Evolutionary conservation across 805 yeast species (phyloP).

Genomic region (Isabelozyma heimii): DNA sequence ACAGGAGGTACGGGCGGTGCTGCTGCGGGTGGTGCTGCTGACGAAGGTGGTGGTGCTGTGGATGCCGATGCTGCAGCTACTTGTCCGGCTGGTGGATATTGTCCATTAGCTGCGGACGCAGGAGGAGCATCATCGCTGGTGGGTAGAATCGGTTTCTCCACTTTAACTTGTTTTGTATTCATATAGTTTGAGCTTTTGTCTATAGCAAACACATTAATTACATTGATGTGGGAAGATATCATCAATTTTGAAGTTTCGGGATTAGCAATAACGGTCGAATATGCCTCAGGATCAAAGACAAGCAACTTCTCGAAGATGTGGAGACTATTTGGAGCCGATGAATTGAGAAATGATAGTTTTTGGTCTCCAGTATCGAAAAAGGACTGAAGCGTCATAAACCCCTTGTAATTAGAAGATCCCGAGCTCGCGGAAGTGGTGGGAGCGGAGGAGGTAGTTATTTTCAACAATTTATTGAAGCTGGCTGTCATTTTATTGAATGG

Average conservation of each 20-base stretch:
- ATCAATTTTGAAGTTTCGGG: slow-evolving; percentile 31
- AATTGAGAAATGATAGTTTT: background rate
- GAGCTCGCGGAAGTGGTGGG: background rate
- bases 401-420: background rate
- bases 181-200: slow-evolving; percentile 21
- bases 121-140: slow-evolving; percentile 11
- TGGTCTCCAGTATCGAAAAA: background rate
- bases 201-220: slow-evolving; percentile 45
- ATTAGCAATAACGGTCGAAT: slow-evolving; percentile 24
- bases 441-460: background rate
- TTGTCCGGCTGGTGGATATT: background rate
- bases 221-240: slow-evolving; percentile 48
- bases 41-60: background rate
- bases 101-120: background rate
- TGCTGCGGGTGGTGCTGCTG: background rate
- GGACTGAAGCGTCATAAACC: slow-evolving; percentile 1
- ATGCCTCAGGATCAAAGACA: slow-evolving; percentile 30
- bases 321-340: slow-evolving; percentile 18
- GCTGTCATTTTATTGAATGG: slow-evolving; percentile 33
- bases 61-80: slow-evolving; percentile 1
- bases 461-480: slow-evolving; percentile 28
- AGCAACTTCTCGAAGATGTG: slow-evolving; percentile 25
- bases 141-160: slow-evolving; percentile 20
- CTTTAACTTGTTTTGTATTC: slow-evolving; percentile 14
- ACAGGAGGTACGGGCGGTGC: background rate